Conservation (phyloP, 805 yeast genomes). For the Saccharomycopsis oosterbeekiorum region DNA sequence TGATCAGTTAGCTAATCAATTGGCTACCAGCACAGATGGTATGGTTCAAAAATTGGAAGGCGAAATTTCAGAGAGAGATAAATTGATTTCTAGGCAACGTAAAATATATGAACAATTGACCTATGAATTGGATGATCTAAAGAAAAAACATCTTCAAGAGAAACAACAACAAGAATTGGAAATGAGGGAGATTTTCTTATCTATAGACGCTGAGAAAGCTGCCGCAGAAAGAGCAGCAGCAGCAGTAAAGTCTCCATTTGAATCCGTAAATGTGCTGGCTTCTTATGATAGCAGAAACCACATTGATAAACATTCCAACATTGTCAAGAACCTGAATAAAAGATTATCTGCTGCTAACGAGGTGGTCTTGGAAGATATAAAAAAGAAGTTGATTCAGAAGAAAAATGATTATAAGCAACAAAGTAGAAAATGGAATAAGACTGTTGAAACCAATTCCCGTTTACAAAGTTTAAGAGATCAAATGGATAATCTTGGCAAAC, state of each 20-base stretch:
- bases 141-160: slow-evolving; percentile 35
- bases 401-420: slow-evolving; percentile 30
- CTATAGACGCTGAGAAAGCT: slow-evolving; percentile 39
- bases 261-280: not conserved
- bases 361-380: slow-evolving; percentile 22
- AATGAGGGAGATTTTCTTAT: slow-evolving; percentile 60
- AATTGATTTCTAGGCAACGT: slow-evolving; percentile 43
- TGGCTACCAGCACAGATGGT: slow-evolving; percentile 56
- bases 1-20: slow-evolving; percentile 41
- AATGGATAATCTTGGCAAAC: slow-evolving; percentile 76
- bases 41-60: slow-evolving; percentile 44
- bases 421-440: slow-evolving; percentile 32
- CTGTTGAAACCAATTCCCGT: slow-evolving; percentile 68
- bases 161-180: slow-evolving; percentile 71
- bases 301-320: slow-evolving; percentile 10
- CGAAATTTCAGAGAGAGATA: slow-evolving; percentile 51
- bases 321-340: not conserved
- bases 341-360: slow-evolving; percentile 22
- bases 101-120: slow-evolving; percentile 37
- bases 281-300: slow-evolving; percentile 1
- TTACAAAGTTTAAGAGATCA: slow-evolving; percentile 65
- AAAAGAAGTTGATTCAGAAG: slow-evolving; percentile 26
- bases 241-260: slow-evolving; percentile 6
- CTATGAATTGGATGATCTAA: slow-evolving; percentile 34
- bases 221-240: slow-evolving; percentile 19